Base-by-base conservation (phyloP, 129 eudicot species). In the Dittrichia graveolens region DNA sequence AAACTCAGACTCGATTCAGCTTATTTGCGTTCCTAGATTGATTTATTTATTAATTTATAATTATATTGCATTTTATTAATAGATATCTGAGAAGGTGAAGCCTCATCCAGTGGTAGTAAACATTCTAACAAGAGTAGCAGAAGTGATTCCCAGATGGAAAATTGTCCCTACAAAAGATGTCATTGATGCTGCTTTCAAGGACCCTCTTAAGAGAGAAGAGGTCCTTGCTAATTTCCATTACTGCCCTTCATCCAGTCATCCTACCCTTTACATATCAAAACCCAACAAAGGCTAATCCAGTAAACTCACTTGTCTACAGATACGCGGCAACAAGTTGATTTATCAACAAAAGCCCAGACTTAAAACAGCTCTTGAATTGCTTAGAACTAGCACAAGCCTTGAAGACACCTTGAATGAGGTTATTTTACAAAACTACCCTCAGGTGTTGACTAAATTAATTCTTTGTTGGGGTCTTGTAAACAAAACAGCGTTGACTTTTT, bases 41-140 rank as follows among this genome's bases (percentile, higher is more conserved):
- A 52, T 9, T 49, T 11, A 4, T 71, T 44, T 42, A n/a, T 9
- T 46, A 14, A 13, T 18, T 14, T 5, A 6, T 3, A 56, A 3
- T 13, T 5, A 5, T 55, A 41, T 15, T 55, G n/a, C n/a, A 24
- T 24, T 24, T 8, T 14, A 15, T 55, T 5, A 9, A 5, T 56
- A 94, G 99, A 94, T 94, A 70, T 87, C 93, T 24, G 98, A 94
- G 83, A 90, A 94, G 85, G 96, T 94, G 86, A 94, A 90, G 84
- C 98, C 98, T 15, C 97, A 90, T 73, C 98, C 93, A 2, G 8
- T 88, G 34, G 98, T 94, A 61, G 77, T 94, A 56, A 90, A 79
- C 62, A 15, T 90, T 19, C 65, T 94, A 63, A 88, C 96, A 15
- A 82, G 42, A 75, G 93, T 88, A 65, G 99, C 84, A 72, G 91